Base-by-base conservation (phyloP, 306 rosid genomes). In the Ceratonia siliqua region DNA sequence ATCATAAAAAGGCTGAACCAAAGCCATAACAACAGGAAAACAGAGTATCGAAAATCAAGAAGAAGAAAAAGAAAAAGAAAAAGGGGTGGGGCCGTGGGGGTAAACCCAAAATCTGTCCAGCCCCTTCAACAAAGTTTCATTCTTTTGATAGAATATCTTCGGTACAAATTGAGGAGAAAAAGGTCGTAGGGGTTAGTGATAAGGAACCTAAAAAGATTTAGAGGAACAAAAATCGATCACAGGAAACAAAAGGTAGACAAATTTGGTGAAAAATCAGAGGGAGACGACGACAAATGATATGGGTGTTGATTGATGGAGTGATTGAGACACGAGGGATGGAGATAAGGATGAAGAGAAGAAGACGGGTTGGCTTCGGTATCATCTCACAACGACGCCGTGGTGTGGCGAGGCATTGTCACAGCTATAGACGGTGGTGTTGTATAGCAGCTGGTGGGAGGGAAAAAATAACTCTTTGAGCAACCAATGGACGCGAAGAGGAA, bases 181-280 rank as follows among this genome's bases (percentile, higher is more conserved):
- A 53, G 59, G 66, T 21, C 33, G n/a, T 39, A 27, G 70, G 81
- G 69, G 48, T 27, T 45, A 21, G 28, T 38, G 28, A 22, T 62
- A 59, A 58, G 67, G 58, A 67, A 32, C 49, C 30, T 49, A 0
- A 12, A 61, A 43, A 57, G 58, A 75, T 27, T 63, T 49, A 62
- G 22, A 68, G 33, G 12, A 18, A 55, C 27, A 71, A 46, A 49
- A 73, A 35, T 41, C 46, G 72, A 22, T 54, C 66, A 42, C 21
- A 14, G 62, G 58, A 36, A 13, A 14, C 25, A 54, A 36, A 73
- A 65, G 48, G 76, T 20, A 52, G 63, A 52, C 14, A 65, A 74
- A 58, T 5, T 66, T 7, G 87, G 83, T 30, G 86, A 62, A 79
- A 74, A 78, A 30, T 21, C 38, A 65, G 78, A 78, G 82, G 80